Percentiles rank a stretch among this genome's conserved stretches.
Conservation (phyloP, 805 yeast genomes). For the Wickerhamomyces queroliae region DNA sequence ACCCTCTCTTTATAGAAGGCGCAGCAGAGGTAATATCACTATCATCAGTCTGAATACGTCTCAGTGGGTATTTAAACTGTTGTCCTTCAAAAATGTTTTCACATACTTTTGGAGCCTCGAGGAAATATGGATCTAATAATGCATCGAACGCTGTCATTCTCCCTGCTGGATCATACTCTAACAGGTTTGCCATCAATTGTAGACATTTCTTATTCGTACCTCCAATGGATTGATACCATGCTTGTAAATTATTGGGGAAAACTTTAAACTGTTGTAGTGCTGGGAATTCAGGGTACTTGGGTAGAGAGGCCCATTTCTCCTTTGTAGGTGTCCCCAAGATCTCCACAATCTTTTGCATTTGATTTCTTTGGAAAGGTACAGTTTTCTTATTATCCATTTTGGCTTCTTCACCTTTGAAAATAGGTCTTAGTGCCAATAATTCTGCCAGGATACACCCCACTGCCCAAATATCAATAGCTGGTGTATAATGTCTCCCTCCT, state of each 20-base stretch:
- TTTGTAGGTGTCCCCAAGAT: constrained; percentile 85
- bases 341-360: constrained; percentile 84
- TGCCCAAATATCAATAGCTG: constrained; percentile 93
- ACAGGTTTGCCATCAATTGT: constrained; percentile 52
- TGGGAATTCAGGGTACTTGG: constrained; percentile 78
- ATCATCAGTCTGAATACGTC: constrained; percentile 85
- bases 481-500: constrained; percentile 92
- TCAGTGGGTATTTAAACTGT: constrained; percentile 69
- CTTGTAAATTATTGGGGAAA: constrained; percentile 61
- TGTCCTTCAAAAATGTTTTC: constrained; percentile 79
- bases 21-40: constrained; percentile 54
- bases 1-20: constrained; percentile 25
- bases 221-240: constrained; percentile 85
- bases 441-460: constrained; percentile 95
- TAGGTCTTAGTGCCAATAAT: constrained; percentile 79
- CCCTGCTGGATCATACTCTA: constrained; percentile 78
- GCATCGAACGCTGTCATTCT: constrained; percentile 78
- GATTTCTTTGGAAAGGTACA: constrained; percentile 92
- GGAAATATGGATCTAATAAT: constrained; percentile 71
- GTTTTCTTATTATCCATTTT: constrained; percentile 90
- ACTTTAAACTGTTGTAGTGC: constrained; percentile 52
- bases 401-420: constrained; percentile 97
- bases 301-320: constrained; percentile 74
- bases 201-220: constrained; percentile 67
- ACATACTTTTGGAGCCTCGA: constrained; percentile 59